Percentiles rank a stretch among this genome's conserved stretches.
phyloP scores from a whole-genome alignment of 345 rosid species.

The Heritiera littoralis region DNA sequence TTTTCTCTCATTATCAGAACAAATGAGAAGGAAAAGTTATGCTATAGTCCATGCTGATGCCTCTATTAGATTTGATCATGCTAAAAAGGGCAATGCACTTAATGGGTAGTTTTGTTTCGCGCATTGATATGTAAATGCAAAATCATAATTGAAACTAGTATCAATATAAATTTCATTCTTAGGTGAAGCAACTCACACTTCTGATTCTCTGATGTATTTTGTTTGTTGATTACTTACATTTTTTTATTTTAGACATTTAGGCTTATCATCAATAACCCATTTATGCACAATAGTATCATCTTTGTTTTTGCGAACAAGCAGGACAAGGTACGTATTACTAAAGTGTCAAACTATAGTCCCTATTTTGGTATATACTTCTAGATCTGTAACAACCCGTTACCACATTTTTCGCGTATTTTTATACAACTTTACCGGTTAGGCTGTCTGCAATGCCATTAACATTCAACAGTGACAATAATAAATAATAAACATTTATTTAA shows the following conservation, averaged over 20 bases:
- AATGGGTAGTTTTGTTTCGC: slow-evolving; percentile 46
- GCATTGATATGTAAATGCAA: neutral
- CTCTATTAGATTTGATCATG: slow-evolving; percentile 66
- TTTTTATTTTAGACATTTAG: slow-evolving; percentile 40
- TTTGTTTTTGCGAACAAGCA: slow-evolving; percentile 98
- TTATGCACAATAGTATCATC: slow-evolving; percentile 93
- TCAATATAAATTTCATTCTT: neutral
- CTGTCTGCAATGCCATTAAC: too few relatives aligned
- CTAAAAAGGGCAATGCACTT: slow-evolving; percentile 80
- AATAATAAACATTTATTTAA: too few relatives aligned
- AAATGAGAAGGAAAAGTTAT: slow-evolving; percentile 68
- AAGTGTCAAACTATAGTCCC: neutral
- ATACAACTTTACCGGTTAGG: too few relatives aligned
- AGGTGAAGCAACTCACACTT: too few relatives aligned
- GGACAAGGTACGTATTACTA: slow-evolving; percentile 65
- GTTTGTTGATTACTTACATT: neutral
- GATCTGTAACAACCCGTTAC: neutral
- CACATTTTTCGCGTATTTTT: too few relatives aligned
- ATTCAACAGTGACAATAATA: too few relatives aligned
- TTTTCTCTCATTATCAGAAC: slow-evolving; percentile 40
- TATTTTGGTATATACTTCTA: neutral
- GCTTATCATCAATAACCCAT: slow-evolving; percentile 87
- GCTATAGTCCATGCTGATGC: slow-evolving; percentile 60
- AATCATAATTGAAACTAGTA: too few relatives aligned
- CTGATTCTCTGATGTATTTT: neutral